Evolutionary conservation across 2,329 filamentous ascomycete species (phyloP).

Genomic region (Chrysoporthe puriensis): DNA sequence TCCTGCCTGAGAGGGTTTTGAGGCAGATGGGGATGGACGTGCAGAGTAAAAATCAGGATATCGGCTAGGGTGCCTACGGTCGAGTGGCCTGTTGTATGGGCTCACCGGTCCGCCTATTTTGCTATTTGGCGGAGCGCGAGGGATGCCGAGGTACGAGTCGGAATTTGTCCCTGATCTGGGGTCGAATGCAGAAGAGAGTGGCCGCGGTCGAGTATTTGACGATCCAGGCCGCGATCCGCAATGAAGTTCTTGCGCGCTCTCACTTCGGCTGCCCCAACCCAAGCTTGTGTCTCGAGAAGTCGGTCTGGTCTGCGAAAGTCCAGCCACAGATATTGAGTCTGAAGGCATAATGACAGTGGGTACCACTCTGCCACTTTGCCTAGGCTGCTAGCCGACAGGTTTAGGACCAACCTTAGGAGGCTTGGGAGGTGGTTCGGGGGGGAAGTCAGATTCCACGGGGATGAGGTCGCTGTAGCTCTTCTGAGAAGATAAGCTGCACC

Average conservation of each 20-base stretch:
- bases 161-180: slow-evolving; percentile 12
- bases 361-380: not conserved
- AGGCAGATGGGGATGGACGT: not conserved
- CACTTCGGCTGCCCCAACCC: not conserved
- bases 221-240: not conserved
- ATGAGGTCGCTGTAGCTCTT: slow-evolving; percentile 44
- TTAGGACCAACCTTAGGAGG: slow-evolving; percentile 36
- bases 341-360: slow-evolving; percentile 16
- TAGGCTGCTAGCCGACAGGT: slow-evolving; percentile 27
- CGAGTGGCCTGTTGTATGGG: not conserved
- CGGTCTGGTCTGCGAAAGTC: not conserved
- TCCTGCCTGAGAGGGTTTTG: not conserved
- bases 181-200: slow-evolving; percentile 8
- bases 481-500: slow-evolving; percentile 17
- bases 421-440: slow-evolving; percentile 36
- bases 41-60: not conserved
- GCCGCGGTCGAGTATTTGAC: slow-evolving; percentile 1
- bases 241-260: not conserved
- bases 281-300: not conserved
- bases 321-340: slow-evolving; percentile 21
- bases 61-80: not conserved
- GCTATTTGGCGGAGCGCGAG: not conserved
- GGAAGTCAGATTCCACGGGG: slow-evolving; percentile 39
- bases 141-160: slow-evolving; percentile 7
- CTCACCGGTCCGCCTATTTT: not conserved